phyloP scores from a whole-genome alignment of 139 green algal species.

The Micractinium sp. region DNA sequence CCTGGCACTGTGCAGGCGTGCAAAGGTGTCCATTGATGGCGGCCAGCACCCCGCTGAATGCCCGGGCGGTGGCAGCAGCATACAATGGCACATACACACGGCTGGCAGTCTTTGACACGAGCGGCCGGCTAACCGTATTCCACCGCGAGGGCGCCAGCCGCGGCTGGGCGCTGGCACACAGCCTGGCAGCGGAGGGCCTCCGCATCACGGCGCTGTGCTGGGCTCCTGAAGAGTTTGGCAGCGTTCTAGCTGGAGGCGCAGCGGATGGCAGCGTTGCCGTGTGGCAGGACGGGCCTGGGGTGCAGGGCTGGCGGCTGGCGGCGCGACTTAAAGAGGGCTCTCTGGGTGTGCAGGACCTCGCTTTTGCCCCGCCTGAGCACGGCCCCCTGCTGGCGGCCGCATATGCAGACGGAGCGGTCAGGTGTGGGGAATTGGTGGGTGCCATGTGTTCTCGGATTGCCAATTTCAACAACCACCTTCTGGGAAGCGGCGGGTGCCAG shows the following conservation, averaged over 20 bases:
- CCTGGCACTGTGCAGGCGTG: not conserved
- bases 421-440: constrained; percentile 25
- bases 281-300: constrained; percentile 5
- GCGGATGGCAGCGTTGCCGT: constrained; percentile 22
- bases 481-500: too few relatives aligned
- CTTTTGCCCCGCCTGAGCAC: constrained; percentile 36
- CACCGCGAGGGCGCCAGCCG: not conserved
- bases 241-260: constrained; percentile 27
- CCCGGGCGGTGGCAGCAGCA: not conserved
- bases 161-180: not conserved
- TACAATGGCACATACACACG: constrained; percentile 33
- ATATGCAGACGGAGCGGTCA: constrained; percentile 39
- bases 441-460: too few relatives aligned
- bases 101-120: constrained; percentile 22
- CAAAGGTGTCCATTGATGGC: not conserved
- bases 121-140: constrained; percentile 1
- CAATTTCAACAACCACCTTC: too few relatives aligned
- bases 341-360: constrained; percentile 8
- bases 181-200: not conserved
- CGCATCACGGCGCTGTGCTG: constrained; percentile 19
- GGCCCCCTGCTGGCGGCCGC: constrained; percentile 31
- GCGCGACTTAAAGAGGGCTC: not conserved
- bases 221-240: constrained; percentile 22
- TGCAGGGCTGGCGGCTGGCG: not conserved
- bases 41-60: not conserved